Evolutionary conservation across 768 basidiomycete species (phyloP), one percentile per base, ranked within the genome.

Genomic region (Tricholoma sp.): DNA sequence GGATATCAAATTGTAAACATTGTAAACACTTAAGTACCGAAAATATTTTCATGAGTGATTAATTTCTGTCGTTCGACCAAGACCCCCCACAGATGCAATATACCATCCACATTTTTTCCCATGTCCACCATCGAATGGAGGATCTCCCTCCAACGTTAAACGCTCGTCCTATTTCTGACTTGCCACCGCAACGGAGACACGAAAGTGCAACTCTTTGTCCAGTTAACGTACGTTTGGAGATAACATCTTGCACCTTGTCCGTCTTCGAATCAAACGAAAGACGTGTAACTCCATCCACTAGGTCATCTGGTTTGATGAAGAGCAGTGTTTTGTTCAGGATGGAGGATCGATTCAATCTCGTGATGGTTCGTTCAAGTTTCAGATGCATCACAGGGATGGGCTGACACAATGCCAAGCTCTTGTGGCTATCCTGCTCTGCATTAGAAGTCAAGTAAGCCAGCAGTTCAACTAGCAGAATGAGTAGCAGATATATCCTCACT

Each of bases 31-130:
- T n/a, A n/a, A n/a, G n/a, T 27, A 27, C 2, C 24, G 24, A 5
- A 27, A 27, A 27, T 2, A 27, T 1, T 32, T 32, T 32, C 31
- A 7, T 7, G 29, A 29, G 29, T 35, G 14, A 16, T 24, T 46
- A 45, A 21, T 34, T 55, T 37, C 49, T 19, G 8, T 29, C 49
- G n/a, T 46, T 59, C 19, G 45, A 54, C 89, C 89, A 91, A 9
- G 69, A 63, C 9, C 89, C 89, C 24, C 86, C 87, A 70, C 89
- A 92, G 18, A 91, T 74, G 68, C 89, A 92, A 22, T 76, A 76
- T 21, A 64, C 67, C 31, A 67, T 68, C 85, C 84, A 90, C 62
- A 74, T 75, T 60, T 71, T 82, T 69, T 86, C 83, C 86, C 88
- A 92, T 18, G 76, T 71, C 51, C 69, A 75, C 89, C 89, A 76